Percentiles rank a stretch among this genome's conserved stretches.
These are phyloP conservation scores for Chimonanthus praecox DNA, from an alignment of 164 flowering plant species.

Conservation along the genomic window DNA sequence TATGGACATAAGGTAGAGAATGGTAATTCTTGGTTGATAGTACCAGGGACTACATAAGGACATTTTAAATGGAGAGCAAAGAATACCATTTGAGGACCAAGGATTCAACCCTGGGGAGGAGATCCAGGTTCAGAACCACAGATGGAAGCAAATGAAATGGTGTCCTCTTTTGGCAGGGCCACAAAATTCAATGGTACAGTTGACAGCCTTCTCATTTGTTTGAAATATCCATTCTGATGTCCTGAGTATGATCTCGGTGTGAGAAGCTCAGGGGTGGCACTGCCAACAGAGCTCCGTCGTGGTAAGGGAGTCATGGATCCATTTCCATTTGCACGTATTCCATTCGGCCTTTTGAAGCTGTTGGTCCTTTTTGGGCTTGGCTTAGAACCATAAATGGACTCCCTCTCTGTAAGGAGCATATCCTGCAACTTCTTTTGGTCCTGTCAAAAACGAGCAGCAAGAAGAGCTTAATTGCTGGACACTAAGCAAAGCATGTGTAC, in stretches of 20 bases:
- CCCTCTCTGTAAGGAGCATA: slow-evolving; percentile 74
- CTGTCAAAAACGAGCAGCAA: slow-evolving; percentile 23
- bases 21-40: not conserved
- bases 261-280: slow-evolving; percentile 58
- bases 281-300: slow-evolving; percentile 61
- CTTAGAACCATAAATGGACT: slow-evolving; percentile 84
- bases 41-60: not conserved
- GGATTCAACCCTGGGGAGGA: slow-evolving; percentile 45
- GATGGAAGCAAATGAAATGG: slow-evolving; percentile 69
- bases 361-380: slow-evolving; percentile 76
- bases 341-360: slow-evolving; percentile 66
- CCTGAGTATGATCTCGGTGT: slow-evolving; percentile 82
- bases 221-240: slow-evolving; percentile 84
- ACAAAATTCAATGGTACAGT: slow-evolving; percentile 80
- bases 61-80: not conserved
- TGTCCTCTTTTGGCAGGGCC: slow-evolving; percentile 72
- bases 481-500: not conserved
- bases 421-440: slow-evolving; percentile 93
- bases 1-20: not conserved
- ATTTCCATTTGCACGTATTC: slow-evolving; percentile 64
- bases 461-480: not conserved
- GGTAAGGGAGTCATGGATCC: slow-evolving; percentile 80
- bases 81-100: not conserved
- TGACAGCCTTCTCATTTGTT: slow-evolving; percentile 73
- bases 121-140: slow-evolving; percentile 78